Evolutionary conservation across 2,329 filamentous ascomycete genomes (phyloP).

Genomic region (Cryphonectria nitschkei): DNA sequence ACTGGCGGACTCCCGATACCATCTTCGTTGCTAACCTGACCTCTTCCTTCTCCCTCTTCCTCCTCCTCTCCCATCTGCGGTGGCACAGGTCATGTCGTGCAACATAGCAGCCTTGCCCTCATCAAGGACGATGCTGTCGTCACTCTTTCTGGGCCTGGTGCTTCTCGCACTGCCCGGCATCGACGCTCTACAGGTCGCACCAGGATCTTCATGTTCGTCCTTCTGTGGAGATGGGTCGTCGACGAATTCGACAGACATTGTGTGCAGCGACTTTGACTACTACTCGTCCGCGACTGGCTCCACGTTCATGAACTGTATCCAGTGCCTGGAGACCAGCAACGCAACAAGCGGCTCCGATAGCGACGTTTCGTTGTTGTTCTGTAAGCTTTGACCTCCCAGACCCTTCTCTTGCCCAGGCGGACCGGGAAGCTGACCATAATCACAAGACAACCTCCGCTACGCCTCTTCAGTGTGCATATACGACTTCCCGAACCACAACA

Average conservation of each 20-base stretch:
- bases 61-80: slow-evolving; percentile 8
- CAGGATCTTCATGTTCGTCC: slow-evolving; percentile 54
- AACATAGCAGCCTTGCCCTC: slow-evolving; percentile 16
- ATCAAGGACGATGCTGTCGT: slow-evolving; percentile 18
- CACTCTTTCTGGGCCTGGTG: slow-evolving; percentile 5
- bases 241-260: slow-evolving; percentile 52
- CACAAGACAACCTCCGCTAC: slow-evolving; percentile 54
- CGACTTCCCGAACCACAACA: slow-evolving; percentile 37
- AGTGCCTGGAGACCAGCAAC: slow-evolving; percentile 52
- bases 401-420: not conserved
- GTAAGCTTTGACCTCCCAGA: slow-evolving; percentile 41
- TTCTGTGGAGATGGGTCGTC: slow-evolving; percentile 50
- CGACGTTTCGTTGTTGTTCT: slow-evolving; percentile 52
- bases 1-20: slow-evolving; percentile 7
- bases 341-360: slow-evolving; percentile 43
- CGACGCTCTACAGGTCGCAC: slow-evolving; percentile 49
- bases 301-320: slow-evolving; percentile 51
- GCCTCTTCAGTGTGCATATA: slow-evolving; percentile 53
- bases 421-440: slow-evolving; percentile 30
- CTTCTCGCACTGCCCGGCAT: slow-evolving; percentile 30
- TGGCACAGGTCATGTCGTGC: slow-evolving; percentile 19
- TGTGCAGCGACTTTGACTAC: slow-evolving; percentile 49
- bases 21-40: slow-evolving; percentile 4
- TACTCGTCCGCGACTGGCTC: slow-evolving; percentile 43
- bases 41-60: slow-evolving; percentile 1